phyloP scores from a whole-genome alignment of 495 filamentous ascomycete genomes.

The Ramalina peruviana region DNA sequence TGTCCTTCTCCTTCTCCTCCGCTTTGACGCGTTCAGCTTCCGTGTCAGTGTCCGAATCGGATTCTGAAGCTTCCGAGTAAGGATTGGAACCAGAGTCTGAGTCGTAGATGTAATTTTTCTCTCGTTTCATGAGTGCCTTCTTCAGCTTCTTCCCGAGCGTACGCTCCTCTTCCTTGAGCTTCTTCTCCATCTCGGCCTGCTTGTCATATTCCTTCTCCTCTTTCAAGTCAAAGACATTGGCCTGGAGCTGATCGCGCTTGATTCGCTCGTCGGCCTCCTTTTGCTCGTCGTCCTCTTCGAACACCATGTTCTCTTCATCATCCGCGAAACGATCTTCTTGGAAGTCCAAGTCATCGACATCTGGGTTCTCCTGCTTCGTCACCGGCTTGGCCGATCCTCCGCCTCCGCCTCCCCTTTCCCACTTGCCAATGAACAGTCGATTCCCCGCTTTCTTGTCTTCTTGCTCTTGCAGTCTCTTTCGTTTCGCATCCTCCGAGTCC shows the following conservation, averaged over 20 bases:
- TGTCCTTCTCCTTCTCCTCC: conserved; percentile 57
- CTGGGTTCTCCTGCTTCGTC: conserved; percentile 41
- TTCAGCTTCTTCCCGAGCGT: conserved; percentile 59
- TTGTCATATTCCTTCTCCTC: conserved; percentile 77
- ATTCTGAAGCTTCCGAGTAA: conserved; percentile 38
- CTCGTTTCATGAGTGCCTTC: conserved; percentile 67
- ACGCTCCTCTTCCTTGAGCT: conserved; percentile 50
- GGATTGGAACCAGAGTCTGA: conserved; percentile 62
- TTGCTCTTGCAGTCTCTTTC: conserved; percentile 33
- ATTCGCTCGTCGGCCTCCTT: conserved; percentile 79
- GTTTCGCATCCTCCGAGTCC: conserved; percentile 40
- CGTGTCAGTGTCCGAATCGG: conserved; percentile 21
- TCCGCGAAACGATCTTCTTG: conserved; percentile 62
- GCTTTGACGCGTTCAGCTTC: conserved; percentile 45
- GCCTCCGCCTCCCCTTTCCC: conserved; percentile 15
- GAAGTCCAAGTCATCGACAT: conserved; percentile 45
- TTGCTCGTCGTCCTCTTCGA: conserved; percentile 72
- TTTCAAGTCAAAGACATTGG: conserved; percentile 74
- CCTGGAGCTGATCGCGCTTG: conserved; percentile 73
- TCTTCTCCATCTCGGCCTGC: conserved; percentile 56
- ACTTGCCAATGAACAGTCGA: conserved; percentile 19
- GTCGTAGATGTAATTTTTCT: conserved; percentile 75
- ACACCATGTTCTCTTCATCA: conserved; percentile 77
- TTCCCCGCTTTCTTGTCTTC: conserved; percentile 21
- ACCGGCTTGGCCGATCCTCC: conserved; percentile 20